Evolutionary conservation across 805 yeast genomes (phyloP).

Genomic region (Candida berthetii): DNA sequence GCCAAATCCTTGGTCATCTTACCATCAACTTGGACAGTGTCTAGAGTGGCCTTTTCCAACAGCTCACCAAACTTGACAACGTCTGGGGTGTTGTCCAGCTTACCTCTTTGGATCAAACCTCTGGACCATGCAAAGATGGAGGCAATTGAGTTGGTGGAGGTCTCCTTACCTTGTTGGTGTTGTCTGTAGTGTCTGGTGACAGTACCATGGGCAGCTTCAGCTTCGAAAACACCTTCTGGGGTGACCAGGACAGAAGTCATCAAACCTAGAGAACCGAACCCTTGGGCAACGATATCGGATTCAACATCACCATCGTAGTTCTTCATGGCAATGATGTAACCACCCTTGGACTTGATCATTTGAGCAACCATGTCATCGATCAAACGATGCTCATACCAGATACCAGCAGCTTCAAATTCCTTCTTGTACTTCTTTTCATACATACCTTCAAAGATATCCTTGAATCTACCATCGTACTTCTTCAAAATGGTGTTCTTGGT

Average conservation of each 20-base stretch:
- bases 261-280: slow-evolving; percentile 92
- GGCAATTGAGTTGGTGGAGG: slow-evolving; percentile 95
- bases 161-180: slow-evolving; percentile 94
- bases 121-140: slow-evolving; percentile 97
- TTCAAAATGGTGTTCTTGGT: slow-evolving; percentile 95
- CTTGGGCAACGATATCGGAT: slow-evolving; percentile 96
- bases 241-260: slow-evolving; percentile 97
- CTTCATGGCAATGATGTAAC: slow-evolving; percentile 92
- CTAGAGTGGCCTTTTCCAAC: slow-evolving; percentile 79
- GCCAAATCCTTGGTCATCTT: slow-evolving; percentile 97
- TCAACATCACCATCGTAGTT: slow-evolving; percentile 98
- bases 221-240: slow-evolving; percentile 95
- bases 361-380: slow-evolving; percentile 99
- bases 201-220: slow-evolving; percentile 99
- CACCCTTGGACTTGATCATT: slow-evolving; percentile 94
- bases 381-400: slow-evolving; percentile 95
- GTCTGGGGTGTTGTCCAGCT: slow-evolving; percentile 78
- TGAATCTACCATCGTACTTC: slow-evolving; percentile 91
- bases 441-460: slow-evolving; percentile 83
- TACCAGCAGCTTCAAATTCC: slow-evolving; percentile 71
- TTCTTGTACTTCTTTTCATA: slow-evolving; percentile 65
- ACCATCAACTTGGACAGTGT: slow-evolving; percentile 77
- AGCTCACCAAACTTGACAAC: slow-evolving; percentile 74
- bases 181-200: slow-evolving; percentile 96
- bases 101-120: slow-evolving; percentile 90